A percentile compares a stretch with the other conserved stretches of the same genome.
These are phyloP conservation scores for Beauveria caledonica DNA, from an alignment of 2,329 filamentous ascomycete genomes.

Conservation along the genomic window DNA sequence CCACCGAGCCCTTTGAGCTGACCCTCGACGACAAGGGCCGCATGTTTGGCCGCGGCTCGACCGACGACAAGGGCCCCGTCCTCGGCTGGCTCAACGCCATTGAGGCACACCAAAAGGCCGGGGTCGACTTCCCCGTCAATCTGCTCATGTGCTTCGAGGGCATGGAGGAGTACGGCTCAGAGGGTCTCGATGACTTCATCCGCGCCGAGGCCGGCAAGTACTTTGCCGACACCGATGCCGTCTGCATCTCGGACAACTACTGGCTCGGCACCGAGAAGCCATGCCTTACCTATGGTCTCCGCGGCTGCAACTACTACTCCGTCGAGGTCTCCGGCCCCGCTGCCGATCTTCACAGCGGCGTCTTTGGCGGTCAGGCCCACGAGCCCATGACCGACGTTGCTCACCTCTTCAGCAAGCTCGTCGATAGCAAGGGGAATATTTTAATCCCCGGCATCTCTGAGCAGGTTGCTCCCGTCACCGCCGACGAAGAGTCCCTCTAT, in stretches of 20 bases:
- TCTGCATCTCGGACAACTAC: constrained; percentile 99
- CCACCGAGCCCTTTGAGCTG: constrained; percentile 86
- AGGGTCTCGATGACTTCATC: constrained; percentile 93
- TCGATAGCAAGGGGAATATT: constrained; percentile 87
- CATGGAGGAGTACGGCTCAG: constrained; percentile 98
- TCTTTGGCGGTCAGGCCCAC: constrained; percentile 92
- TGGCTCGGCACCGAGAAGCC: constrained; percentile 99
- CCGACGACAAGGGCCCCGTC: constrained; percentile 96
- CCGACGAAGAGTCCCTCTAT: constrained; percentile 84
- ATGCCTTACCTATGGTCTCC: constrained; percentile 92
- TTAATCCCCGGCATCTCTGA: constrained; percentile 89
- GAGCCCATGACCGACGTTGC: constrained; percentile 98
- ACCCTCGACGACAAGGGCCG: constrained; percentile 81
- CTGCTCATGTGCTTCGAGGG: constrained; percentile 99
- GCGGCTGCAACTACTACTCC: constrained; percentile 97
- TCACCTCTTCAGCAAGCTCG: constrained; percentile 70
- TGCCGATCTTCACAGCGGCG: constrained; percentile 90
- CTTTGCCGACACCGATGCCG: constrained; percentile 91
- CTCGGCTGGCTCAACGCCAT: constrained; percentile 97
- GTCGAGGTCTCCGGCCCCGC: constrained; percentile 84
- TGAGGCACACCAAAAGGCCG: constrained; percentile 92
- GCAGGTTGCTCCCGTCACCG: constrained; percentile 80
- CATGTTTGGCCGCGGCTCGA: constrained; percentile 94
- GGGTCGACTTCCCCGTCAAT: constrained; percentile 92
- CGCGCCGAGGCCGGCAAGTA: constrained; percentile 82